A percentile compares a stretch with the other conserved stretches of the same genome.
These are phyloP conservation scores for Diplodia mutila DNA, from an alignment of 2,329 filamentous ascomycete genomes.

Conservation along the genomic window DNA sequence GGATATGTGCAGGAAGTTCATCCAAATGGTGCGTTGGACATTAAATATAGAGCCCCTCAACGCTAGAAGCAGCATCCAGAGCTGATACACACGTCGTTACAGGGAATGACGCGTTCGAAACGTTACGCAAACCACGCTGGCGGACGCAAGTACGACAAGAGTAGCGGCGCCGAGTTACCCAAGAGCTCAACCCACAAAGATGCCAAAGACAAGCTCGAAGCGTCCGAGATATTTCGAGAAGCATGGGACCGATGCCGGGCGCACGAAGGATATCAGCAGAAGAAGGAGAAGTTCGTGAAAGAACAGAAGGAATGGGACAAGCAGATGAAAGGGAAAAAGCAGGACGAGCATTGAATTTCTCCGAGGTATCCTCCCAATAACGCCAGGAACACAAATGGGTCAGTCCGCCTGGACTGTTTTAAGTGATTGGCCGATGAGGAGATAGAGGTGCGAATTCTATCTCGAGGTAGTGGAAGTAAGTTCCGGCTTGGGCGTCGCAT, in stretches of 20 bases:
- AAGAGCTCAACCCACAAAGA: conserved; percentile 52
- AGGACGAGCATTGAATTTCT: background rate
- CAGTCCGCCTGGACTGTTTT: background rate
- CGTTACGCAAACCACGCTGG: conserved; percentile 62
- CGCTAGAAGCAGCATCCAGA: background rate
- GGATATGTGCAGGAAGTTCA: conserved; percentile 67
- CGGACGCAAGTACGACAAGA: conserved; percentile 59
- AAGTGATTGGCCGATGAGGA: background rate
- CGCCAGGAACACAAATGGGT: background rate
- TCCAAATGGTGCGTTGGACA: conserved; percentile 59
- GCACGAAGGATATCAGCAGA: conserved; percentile 49
- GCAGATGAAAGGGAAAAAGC: conserved; percentile 23
- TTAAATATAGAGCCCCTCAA: background rate
- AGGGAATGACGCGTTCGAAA: conserved; percentile 63
- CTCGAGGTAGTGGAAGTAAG: background rate
- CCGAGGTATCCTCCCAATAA: background rate
- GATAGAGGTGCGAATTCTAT: no score
- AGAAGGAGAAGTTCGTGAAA: conserved; percentile 52
- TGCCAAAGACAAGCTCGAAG: conserved; percentile 55
- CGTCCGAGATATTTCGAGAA: conserved; percentile 54
- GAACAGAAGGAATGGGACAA: conserved; percentile 53
- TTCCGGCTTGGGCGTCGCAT: background rate
- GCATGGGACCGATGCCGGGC: conserved; percentile 54
- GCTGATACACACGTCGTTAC: background rate
- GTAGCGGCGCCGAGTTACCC: conserved; percentile 45